Conservation (phyloP, 257 asterid genomes). For the Jaltomata sinuosa region DNA sequence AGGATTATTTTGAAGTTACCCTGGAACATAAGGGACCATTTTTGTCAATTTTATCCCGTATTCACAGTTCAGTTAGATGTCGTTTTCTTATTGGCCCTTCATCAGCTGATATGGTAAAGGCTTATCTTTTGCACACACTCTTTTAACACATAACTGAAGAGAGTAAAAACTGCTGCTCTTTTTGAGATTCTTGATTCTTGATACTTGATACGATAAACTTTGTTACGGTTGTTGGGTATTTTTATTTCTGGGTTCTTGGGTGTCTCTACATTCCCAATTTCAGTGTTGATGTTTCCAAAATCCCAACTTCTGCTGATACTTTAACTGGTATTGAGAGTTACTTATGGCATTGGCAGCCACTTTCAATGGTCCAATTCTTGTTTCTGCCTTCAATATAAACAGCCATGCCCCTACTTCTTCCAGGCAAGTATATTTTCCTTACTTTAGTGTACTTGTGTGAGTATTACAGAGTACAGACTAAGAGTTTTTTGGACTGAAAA, state of each 20-base stretch:
- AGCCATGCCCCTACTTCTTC: background rate
- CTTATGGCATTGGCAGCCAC: background rate
- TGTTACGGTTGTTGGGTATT: background rate
- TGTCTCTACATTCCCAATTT: background rate
- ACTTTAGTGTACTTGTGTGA: too few species aligned
- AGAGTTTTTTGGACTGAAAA: too few species aligned
- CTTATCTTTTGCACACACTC: background rate
- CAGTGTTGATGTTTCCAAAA: background rate
- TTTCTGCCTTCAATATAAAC: background rate
- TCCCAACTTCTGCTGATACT: background rate
- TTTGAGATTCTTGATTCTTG: background rate
- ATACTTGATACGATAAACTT: background rate
- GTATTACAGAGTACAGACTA: too few species aligned
- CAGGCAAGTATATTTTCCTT: background rate
- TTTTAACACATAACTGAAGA: background rate
- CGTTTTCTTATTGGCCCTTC: background rate
- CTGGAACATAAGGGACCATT: background rate
- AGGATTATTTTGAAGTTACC: background rate
- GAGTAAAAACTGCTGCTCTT: background rate
- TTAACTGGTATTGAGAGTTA: background rate
- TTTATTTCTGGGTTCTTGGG: background rate
- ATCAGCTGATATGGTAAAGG: background rate
- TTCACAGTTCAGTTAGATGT: background rate
- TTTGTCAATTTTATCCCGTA: background rate
- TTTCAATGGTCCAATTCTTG: background rate